Conservation (phyloP, 2,329 filamentous ascomycete species). For the Colletotrichum navitas region DNA sequence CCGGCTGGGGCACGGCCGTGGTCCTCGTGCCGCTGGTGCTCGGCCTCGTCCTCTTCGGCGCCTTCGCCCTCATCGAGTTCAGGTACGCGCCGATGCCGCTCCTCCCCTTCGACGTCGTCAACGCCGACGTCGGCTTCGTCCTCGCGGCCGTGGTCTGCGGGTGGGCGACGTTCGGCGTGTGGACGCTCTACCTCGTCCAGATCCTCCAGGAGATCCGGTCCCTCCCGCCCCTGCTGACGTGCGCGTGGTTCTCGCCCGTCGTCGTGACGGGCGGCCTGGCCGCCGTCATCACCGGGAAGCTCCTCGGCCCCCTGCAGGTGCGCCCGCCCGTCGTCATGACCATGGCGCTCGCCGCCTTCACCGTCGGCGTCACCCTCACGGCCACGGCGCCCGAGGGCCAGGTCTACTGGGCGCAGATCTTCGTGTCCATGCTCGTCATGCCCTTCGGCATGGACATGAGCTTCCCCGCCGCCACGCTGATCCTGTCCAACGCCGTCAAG, state of each 20-base stretch:
- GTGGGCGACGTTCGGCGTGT: conserved; percentile 68
- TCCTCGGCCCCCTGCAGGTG: conserved; percentile 54
- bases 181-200: conserved; percentile 65
- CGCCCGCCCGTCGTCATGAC: conserved; percentile 58
- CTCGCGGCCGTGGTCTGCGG: conserved; percentile 66
- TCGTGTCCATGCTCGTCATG: conserved; percentile 69
- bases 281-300: conserved; percentile 57
- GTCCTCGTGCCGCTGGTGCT: conserved; percentile 69
- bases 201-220: conserved; percentile 61
- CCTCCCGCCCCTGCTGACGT: conserved; percentile 57
- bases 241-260: conserved; percentile 60
- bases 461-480: conserved; percentile 72
- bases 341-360: conserved; percentile 59
- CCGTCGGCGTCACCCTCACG: conserved; percentile 57
- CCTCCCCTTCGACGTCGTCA: conserved; percentile 66
- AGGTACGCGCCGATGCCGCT: conserved; percentile 63
- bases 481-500: conserved; percentile 66
- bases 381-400: conserved; percentile 65
- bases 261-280: conserved; percentile 59
- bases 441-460: conserved; percentile 76
- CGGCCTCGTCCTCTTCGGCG: conserved; percentile 64
- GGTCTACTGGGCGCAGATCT: conserved; percentile 74
- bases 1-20: conserved; percentile 69
- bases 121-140: conserved; percentile 65
- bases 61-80: conserved; percentile 70